phyloP scores from a whole-genome alignment of 306 rosid species.

The Pachyrhizus erosus region DNA sequence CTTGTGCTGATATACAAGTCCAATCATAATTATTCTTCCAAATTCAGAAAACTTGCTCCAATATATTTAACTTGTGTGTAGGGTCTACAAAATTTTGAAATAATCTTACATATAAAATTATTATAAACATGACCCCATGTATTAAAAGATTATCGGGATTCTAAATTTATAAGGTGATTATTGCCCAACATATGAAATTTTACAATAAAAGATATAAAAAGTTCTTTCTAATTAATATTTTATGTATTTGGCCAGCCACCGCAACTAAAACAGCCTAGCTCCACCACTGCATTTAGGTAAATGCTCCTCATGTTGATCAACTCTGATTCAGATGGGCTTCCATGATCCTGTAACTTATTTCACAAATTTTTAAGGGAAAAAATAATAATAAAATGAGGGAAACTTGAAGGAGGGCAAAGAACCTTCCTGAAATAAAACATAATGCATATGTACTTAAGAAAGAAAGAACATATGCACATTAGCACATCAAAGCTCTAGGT shows the following conservation, averaged over 20 bases:
- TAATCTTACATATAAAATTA: background rate
- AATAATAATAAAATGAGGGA: background rate
- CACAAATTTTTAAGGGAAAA: background rate
- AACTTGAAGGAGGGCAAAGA: slow-evolving; percentile 11
- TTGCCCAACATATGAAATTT: background rate
- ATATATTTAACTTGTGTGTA: background rate
- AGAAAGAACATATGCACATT: slow-evolving; percentile 23
- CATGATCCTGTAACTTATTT: background rate
- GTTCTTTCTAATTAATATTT: background rate
- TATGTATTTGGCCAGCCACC: background rate
- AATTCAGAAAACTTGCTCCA: background rate
- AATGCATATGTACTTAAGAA: slow-evolving; percentile 1
- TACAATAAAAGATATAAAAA: background rate
- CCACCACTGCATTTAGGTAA: slow-evolving; percentile 11
- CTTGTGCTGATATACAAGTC: background rate
- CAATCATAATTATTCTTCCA: background rate
- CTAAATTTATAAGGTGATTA: background rate
- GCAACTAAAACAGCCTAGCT: background rate
- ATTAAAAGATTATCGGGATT: background rate
- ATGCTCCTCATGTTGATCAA: background rate
- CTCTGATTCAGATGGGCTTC: slow-evolving; percentile 16
- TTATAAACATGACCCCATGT: background rate
- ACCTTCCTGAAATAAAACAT: slow-evolving; percentile 9
- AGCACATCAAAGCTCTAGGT: slow-evolving; percentile 25
- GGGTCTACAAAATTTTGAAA: background rate